Conservation (phyloP, 2,329 filamentous ascomycete species). For the Emergomyces africanus region DNA sequence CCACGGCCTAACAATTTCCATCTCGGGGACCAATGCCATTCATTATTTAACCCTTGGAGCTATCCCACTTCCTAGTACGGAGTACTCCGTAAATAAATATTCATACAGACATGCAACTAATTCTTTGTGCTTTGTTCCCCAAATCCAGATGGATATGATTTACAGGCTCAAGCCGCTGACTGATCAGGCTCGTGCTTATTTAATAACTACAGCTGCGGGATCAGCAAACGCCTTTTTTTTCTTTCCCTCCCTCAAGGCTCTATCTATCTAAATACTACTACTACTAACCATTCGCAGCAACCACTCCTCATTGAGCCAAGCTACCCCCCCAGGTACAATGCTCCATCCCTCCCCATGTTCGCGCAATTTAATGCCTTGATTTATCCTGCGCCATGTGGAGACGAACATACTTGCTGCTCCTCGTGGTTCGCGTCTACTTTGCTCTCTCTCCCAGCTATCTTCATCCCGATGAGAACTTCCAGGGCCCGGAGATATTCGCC, state of each 20-base stretch:
- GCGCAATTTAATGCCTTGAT: not conserved
- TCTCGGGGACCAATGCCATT: not conserved
- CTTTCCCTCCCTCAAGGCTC: too few species aligned
- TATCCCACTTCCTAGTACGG: too few species aligned
- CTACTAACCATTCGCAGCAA: not conserved
- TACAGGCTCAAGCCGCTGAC: not conserved
- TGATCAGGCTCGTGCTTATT: too few species aligned
- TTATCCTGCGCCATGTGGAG: constrained; percentile 58
- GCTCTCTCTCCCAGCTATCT: constrained; percentile 91
- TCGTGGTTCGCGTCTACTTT: constrained; percentile 84
- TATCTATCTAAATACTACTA: not conserved
- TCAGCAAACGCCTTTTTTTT: too few species aligned
- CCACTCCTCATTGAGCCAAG: not conserved
- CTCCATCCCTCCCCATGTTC: not conserved
- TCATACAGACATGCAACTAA: too few species aligned
- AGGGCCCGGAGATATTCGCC: constrained; percentile 92
- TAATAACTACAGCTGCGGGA: too few species aligned
- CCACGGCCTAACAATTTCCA: not conserved
- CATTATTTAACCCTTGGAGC: not conserved
- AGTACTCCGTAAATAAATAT: too few species aligned
- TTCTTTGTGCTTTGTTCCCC: too few species aligned
- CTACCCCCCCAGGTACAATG: not conserved
- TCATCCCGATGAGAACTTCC: constrained; percentile 97
- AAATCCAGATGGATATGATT: not conserved
- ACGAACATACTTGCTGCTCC: constrained; percentile 71